A percentile compares a stretch with the other conserved stretches of the same genome.
These are phyloP conservation scores for Skeletonema grethae DNA, from an alignment of 108 stramenopile genomes.

Conservation along the genomic window DNA sequence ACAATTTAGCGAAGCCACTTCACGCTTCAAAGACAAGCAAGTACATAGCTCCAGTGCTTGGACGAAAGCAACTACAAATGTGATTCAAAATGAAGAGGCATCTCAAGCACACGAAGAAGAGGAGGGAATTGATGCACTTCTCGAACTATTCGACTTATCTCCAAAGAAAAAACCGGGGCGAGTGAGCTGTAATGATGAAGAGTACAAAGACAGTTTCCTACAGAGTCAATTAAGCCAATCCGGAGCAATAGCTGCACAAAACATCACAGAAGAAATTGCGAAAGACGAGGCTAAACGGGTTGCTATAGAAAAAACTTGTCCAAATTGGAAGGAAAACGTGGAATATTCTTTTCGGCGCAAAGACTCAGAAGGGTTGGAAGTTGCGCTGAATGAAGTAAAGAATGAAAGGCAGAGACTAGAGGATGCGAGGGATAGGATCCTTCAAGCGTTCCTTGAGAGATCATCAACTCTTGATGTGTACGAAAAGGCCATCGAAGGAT, in stretches of 20 bases:
- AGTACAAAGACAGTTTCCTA: neutral
- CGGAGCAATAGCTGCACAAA: slow-evolving; percentile 10
- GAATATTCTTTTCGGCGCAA: slow-evolving; percentile 25
- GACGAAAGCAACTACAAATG: slow-evolving; percentile 26
- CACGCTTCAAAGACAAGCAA: slow-evolving; percentile 14
- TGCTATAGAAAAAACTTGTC: slow-evolving; percentile 33
- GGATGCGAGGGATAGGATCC: slow-evolving; percentile 26
- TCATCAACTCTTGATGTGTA: slow-evolving; percentile 29
- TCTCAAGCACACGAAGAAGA: neutral
- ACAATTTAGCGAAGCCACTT: slow-evolving; percentile 14
- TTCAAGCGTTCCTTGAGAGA: slow-evolving; percentile 37
- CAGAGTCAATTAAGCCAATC: neutral
- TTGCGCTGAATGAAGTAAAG: slow-evolving; percentile 23
- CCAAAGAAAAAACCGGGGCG: neutral
- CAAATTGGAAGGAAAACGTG: slow-evolving; percentile 36
- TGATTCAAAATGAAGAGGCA: slow-evolving; percentile 6
- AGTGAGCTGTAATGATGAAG: neutral
- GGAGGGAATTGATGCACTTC: slow-evolving; percentile 22
- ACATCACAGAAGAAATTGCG: slow-evolving; percentile 21
- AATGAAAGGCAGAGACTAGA: slow-evolving; percentile 14
- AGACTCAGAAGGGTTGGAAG: slow-evolving; percentile 16
- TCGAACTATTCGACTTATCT: slow-evolving; percentile 17
- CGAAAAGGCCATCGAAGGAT: slow-evolving; percentile 30
- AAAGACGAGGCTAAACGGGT: slow-evolving; percentile 9
- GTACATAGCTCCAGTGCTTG: slow-evolving; percentile 5